Base-by-base conservation (phyloP, 2,329 filamentous ascomycete genomes). In the Nigrograna mackinnonii region DNA sequence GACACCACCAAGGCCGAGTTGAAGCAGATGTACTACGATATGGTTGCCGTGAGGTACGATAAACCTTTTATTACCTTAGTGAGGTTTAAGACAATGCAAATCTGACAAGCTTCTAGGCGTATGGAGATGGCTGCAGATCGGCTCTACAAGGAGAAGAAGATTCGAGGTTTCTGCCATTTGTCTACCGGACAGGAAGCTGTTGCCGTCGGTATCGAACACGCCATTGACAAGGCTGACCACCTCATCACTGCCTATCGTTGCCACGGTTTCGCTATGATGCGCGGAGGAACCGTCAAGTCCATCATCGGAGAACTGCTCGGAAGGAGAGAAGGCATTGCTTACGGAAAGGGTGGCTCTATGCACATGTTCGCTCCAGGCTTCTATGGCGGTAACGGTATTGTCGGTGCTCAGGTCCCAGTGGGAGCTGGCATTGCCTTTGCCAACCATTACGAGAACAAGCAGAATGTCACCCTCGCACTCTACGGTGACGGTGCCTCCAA, bases 61-160 rank as follows among this genome's bases (percentile, higher is more conserved):
- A 9, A 9, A 28, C 9, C 24, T 28, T 28, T 28, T 28, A 28
- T 28, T 28, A 28, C 24, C 14, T 28, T 28, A 11, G 11, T 12
- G 24, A 28, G 24, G 24, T n/a, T n/a, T n/a, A n/a, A n/a, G n/a
- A n/a, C n/a, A 28, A 28, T 28, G 24, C 24, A 12, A 28, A 28
- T 28, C 14, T n/a, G n/a, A n/a, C n/a, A 14, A 28, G 24, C 24
- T 31, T 51, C 42, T 62, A 96, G 91, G 77, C 94, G 95, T 73
- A 96, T 99, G 94, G 94, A 99, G 78, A 96, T 99, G 92, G 91
- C 92, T 57, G 91, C 94, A 77, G 94, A 99, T 72, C 85, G 92
- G 70, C 80, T 99, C 67, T 99, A 99, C 89, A 99, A 99, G 82
- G 94, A 97, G 81, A 99, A 99, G 87, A 97, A 99, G 83, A 97